A percentile compares a stretch with the other conserved stretches of the same genome.
Evolutionary conservation across 2,329 filamentous ascomycete genomes (phyloP).

Genomic region (Pseudocercospora musae): DNA sequence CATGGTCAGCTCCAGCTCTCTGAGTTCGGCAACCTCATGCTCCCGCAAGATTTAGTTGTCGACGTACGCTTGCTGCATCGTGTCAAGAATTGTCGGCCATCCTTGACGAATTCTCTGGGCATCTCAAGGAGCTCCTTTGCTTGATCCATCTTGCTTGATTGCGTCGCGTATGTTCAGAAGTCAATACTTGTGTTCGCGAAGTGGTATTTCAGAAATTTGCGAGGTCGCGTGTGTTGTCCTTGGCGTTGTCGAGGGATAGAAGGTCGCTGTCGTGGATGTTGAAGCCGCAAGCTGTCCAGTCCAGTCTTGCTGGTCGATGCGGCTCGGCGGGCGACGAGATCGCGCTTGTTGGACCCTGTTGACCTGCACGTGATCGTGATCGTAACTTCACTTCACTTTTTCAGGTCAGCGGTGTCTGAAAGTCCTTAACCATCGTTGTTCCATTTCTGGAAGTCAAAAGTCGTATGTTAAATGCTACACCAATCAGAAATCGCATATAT

Average conservation of each 20-base stretch:
- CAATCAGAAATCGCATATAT: not conserved
- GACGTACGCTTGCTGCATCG: slow-evolving; percentile 48
- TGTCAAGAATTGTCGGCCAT: slow-evolving; percentile 50
- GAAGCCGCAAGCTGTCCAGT: slow-evolving; percentile 3
- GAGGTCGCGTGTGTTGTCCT: not conserved
- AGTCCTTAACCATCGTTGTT: not conserved
- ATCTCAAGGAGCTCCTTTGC: slow-evolving; percentile 68
- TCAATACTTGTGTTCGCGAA: not conserved
- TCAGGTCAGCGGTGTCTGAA: not conserved
- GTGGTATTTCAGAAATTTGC: not conserved
- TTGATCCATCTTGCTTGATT: slow-evolving; percentile 48
- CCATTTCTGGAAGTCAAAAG: not conserved
- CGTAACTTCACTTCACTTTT: not conserved
- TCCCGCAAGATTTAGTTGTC: not conserved
- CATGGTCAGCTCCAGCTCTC: slow-evolving; percentile 2
- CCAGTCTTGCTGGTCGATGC: not conserved
- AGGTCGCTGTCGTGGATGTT: not conserved
- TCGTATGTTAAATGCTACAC: not conserved
- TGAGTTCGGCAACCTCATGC: not conserved
- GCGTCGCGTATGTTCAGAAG: not conserved
- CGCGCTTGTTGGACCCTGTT: not conserved
- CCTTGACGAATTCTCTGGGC: slow-evolving; percentile 61
- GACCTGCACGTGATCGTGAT: not conserved
- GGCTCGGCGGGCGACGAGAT: not conserved
- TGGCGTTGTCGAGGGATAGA: not conserved